Evolutionary conservation across 345 rosid species (phyloP).

Genomic region (Brassica incana): DNA sequence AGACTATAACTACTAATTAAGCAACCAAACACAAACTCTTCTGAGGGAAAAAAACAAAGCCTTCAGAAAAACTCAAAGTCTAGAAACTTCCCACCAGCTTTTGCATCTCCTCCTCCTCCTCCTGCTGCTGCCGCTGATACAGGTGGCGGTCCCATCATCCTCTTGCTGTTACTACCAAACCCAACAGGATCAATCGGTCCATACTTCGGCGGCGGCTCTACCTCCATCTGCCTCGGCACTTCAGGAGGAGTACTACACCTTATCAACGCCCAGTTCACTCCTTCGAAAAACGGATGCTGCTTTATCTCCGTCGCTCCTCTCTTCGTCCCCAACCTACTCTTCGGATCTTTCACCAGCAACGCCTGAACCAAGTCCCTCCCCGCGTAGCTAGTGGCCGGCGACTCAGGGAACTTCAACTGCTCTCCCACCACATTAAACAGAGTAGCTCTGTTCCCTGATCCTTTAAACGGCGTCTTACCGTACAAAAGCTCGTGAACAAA

Average conservation of each 20-base stretch:
- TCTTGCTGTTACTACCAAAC: conserved; percentile 68
- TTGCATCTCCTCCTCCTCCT: conserved; percentile 43
- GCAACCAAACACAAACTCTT: conserved; percentile 28
- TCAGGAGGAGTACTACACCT: conserved; percentile 98
- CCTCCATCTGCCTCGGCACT: conserved; percentile 80
- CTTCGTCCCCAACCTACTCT: conserved; percentile 85
- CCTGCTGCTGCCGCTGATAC: conserved; percentile 21
- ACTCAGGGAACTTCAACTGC: conserved; percentile 83
- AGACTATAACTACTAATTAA: conserved; percentile 25
- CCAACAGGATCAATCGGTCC: conserved; percentile 69
- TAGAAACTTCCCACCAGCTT: conserved; percentile 84
- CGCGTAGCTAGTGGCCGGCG: conserved; percentile 82
- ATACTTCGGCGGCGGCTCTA: conserved; percentile 62
- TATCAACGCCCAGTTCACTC: conserved; percentile 96
- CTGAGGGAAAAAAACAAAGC: neutral
- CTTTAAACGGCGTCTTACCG: conserved; percentile 94
- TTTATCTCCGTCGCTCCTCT: conserved; percentile 98
- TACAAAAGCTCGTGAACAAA: conserved; percentile 84
- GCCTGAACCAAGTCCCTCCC: conserved; percentile 86
- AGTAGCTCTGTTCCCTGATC: conserved; percentile 92
- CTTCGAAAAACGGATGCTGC: conserved; percentile 95
- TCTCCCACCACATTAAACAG: conserved; percentile 93
- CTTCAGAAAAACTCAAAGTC: conserved; percentile 93
- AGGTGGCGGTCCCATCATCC: conserved; percentile 47
- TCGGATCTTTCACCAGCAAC: conserved; percentile 89